Conservation (phyloP, 177 flowering plant species). For the Vitis hybrid region DNA sequence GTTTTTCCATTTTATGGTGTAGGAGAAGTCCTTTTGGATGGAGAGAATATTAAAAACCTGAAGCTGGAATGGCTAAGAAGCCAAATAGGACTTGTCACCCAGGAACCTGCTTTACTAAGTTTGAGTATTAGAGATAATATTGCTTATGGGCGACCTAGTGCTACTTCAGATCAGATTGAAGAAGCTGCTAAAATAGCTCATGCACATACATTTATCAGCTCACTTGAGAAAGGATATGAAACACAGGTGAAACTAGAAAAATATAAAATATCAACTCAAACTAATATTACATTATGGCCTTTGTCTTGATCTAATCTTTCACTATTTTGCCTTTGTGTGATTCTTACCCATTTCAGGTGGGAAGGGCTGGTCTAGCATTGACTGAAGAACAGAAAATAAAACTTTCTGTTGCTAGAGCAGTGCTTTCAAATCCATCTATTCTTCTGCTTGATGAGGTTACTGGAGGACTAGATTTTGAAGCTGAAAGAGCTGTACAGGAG, state of each 20-base stretch:
- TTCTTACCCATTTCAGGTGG: slow-evolving; percentile 59
- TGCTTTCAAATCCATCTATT: slow-evolving; percentile 89
- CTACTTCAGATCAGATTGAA: slow-evolving; percentile 83
- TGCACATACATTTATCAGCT: slow-evolving; percentile 95
- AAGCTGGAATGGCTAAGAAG: slow-evolving; percentile 95
- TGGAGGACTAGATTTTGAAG: slow-evolving; percentile 96
- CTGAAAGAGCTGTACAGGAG: slow-evolving; percentile 88
- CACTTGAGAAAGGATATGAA: slow-evolving; percentile 87
- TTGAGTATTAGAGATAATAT: slow-evolving; percentile 92
- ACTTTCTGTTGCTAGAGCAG: slow-evolving; percentile 93
- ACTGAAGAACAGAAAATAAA: slow-evolving; percentile 93
- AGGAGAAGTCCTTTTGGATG: slow-evolving; percentile 98
- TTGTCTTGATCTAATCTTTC: background rate
- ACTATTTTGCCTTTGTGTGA: slow-evolving; percentile 1
- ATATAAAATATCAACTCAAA: background rate
- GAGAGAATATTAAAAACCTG: slow-evolving; percentile 87
- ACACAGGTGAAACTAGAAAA: slow-evolving; percentile 60
- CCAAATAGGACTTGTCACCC: slow-evolving; percentile 95
- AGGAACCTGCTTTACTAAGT: slow-evolving; percentile 97
- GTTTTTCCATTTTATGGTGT: slow-evolving; percentile 28
- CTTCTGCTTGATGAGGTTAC: slow-evolving; percentile 98
- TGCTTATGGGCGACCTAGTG: slow-evolving; percentile 82
- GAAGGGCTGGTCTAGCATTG: slow-evolving; percentile 77
- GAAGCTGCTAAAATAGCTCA: slow-evolving; percentile 98
- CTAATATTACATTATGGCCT: background rate